Evolutionary conservation across 805 yeast species (phyloP), one percentile per base, ranked within the genome.

Genomic region (Teunomyces barrocoloradensis): DNA sequence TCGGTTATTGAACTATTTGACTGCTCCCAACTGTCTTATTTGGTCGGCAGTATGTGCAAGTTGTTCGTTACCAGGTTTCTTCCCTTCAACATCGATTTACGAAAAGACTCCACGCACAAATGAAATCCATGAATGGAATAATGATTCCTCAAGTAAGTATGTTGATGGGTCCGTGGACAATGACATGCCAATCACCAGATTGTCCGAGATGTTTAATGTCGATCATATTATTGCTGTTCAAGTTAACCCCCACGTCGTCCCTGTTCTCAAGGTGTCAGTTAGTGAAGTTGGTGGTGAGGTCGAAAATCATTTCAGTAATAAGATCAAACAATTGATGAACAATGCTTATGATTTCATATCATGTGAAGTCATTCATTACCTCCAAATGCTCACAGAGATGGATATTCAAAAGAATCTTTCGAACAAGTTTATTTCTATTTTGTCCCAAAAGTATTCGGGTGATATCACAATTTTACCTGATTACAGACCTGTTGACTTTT

Each of bases 221-320:
- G 96, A 94, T 63, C 97, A 94, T 64, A 91, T 94, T 52, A 90
- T 94, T 56, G 99, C 97, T 0, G 92, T 96, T 40, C 99, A 94
- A 64, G 99, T 94, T 1, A 94, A 94, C 60, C 96, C 97, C 0
- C 99, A 94, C 63, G 96, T 94, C 12, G 88, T 87, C 2, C 99
- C 99, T 0, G 78, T 92, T 43, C 73, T 94, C 56, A 83, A 82
- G 54, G 69, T 83, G 45, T 82, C 90, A 0, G 75, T 84, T 3
- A 80, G 84, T 17, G 79, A 82, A 61, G 82, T 82, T 17, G 90
- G 89, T 10, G 88, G 88, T 6, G 84, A 79, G 52, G 68, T 82
- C 37, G 88, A 85, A 56, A 78, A 79, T 50, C 85, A 81, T 50
- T 68, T 78, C 34, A 78, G 80, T 49, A 80, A 83, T 17, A 73